Conservation (phyloP, 2,329 filamentous ascomycete genomes). For the Aspergillus costaricaensis region DNA sequence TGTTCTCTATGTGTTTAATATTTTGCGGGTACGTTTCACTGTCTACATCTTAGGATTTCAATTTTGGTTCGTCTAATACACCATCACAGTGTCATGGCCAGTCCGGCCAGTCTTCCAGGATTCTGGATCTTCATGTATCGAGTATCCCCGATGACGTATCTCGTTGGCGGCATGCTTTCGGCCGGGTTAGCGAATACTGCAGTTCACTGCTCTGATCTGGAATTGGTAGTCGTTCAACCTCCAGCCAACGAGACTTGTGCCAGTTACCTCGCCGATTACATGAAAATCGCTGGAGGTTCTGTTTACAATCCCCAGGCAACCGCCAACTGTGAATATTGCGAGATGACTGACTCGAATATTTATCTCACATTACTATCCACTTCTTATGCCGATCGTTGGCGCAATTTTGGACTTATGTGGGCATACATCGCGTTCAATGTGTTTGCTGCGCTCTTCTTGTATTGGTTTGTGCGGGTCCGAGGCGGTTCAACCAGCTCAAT, state of each 20-base stretch:
- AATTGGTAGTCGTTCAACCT: neutral
- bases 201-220: conserved; percentile 1
- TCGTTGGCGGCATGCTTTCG: conserved; percentile 11
- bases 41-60: neutral
- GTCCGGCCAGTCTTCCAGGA: neutral
- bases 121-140: conserved; percentile 17
- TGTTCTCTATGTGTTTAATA: conserved; percentile 1
- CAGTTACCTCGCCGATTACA: conserved; percentile 1
- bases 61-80: neutral
- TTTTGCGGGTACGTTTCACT: neutral
- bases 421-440: conserved; percentile 2
- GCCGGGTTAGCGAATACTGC: conserved; percentile 1
- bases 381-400: neutral
- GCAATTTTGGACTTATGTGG: conserved; percentile 5
- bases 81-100: neutral
- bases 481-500: neutral
- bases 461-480: conserved; percentile 1
- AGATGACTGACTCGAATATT: conserved; percentile 2
- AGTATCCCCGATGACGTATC: conserved; percentile 10
- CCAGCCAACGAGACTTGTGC: neutral
- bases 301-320: conserved; percentile 1
- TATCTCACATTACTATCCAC: neutral
- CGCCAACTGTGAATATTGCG: neutral
- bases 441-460: neutral
- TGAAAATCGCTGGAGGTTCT: conserved; percentile 1